Percentiles rank a stretch among this genome's conserved stretches.
Evolutionary conservation across 306 rosid genomes (phyloP).

Genomic region (Myrica gale): DNA sequence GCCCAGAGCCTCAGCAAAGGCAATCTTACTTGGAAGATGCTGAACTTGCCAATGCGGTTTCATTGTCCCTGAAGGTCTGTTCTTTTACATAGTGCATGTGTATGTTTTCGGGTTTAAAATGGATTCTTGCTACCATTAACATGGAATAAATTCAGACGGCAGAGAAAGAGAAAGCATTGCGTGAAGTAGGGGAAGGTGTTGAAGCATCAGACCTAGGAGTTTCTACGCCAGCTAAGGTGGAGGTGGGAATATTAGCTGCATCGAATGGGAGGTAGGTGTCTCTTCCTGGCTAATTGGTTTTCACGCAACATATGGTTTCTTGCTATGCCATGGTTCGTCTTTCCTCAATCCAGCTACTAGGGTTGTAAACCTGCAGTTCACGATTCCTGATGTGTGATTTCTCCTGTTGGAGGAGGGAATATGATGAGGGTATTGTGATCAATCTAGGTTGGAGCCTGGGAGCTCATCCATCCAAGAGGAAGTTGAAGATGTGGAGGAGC

Average conservation of each 20-base stretch:
- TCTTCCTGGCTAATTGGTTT: conserved; percentile 6
- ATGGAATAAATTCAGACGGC: conserved; percentile 57
- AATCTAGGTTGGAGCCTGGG: conserved; percentile 73
- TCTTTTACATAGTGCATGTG: conserved; percentile 10
- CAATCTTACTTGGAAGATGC: conserved; percentile 59
- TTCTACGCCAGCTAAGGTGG: conserved; percentile 53
- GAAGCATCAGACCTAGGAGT: conserved; percentile 37
- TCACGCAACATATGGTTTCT: neutral
- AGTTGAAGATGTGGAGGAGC: conserved; percentile 70
- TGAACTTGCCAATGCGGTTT: conserved; percentile 81
- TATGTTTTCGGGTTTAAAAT: conserved; percentile 19
- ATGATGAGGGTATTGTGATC: conserved; percentile 35
- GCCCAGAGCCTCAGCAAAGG: conserved; percentile 46
- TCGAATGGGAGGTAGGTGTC: conserved; percentile 65
- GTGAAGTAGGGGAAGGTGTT: conserved; percentile 40
- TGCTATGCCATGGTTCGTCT: neutral
- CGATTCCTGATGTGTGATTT: neutral
- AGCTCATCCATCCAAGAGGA: conserved; percentile 65
- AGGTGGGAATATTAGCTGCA: conserved; percentile 37
- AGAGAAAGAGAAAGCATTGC: conserved; percentile 64
- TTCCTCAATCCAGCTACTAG: neutral
- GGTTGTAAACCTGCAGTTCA: neutral
- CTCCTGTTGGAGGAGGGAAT: conserved; percentile 12
- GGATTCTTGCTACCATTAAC: conserved; percentile 34
- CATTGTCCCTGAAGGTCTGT: conserved; percentile 72